Base-by-base conservation (phyloP, 305 asterid species). In the Fraxinus baroniana region DNA sequence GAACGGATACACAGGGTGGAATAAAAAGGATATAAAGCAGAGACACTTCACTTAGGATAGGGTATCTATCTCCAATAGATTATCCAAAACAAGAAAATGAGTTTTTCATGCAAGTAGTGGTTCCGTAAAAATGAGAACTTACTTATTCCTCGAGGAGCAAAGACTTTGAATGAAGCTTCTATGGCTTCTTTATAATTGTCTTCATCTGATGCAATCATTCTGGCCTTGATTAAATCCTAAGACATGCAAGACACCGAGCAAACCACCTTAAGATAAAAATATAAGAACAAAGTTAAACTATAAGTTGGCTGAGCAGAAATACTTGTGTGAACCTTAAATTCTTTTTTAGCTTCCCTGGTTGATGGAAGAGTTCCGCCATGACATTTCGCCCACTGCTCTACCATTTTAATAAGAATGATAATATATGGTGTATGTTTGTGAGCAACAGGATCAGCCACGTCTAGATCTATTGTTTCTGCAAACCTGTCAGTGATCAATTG, bases 171-270 rank as follows among this genome's bases (percentile, higher is more conserved):
- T 78, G 98, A 92, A 85, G 97, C 97, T 77, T 94, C 97, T 28
- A 92, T 88, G 79, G 99, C 99, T 91, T 95, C 99, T 85, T 90
- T 95, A 87, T 92, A 95, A 87, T 95, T 94, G 86, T 94, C 99
- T 87, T 95, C 99, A 86, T 95, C 99, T 5, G 84, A 66, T 79
- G 94, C 90, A 84, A 86, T 89, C 98, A 89, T 96, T 88, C 87
- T 93, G 85, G 91, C 83, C 92, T 92, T 95, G 84, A 95, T 88
- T 80, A 90, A 87, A 83, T 94, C 97, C 99, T 95, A 85, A 74
- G 77, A 79, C 66, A 83, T 79, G 79, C 87, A 87, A 87, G 77
- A 86, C 49, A 46, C 81, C 81, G 84, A 83, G 77, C 80, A 75
- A 77, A 85, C 72, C 55, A 85, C 80, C 86, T 88, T 79, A 93